Evolutionary conservation across 768 basidiomycete species (phyloP).

Genomic region (Boletellus ananas): DNA sequence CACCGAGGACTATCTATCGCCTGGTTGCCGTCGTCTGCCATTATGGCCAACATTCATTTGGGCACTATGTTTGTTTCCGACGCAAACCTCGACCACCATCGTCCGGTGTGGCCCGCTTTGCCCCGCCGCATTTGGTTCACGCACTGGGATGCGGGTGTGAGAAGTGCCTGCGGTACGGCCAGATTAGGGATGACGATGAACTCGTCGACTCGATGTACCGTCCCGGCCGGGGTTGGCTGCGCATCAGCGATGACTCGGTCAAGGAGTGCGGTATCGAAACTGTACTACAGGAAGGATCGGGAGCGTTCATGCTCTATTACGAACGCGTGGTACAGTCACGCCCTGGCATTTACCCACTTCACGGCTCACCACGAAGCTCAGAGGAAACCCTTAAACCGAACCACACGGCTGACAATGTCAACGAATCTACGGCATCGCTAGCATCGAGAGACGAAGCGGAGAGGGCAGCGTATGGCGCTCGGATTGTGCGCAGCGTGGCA

Average conservation of each 20-base stretch:
- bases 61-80: conserved; percentile 91
- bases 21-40: conserved; percentile 87
- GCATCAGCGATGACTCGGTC: conserved; percentile 84
- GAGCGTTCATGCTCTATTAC: conserved; percentile 91
- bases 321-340: conserved; percentile 57
- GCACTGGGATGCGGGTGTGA: conserved; percentile 47
- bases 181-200: conserved; percentile 56
- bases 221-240: conserved; percentile 74
- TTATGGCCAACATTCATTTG: conserved; percentile 88
- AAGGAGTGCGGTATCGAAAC: conserved; percentile 69
- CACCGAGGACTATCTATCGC: conserved; percentile 75
- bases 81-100: conserved; percentile 63
- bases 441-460: conserved; percentile 23
- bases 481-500: conserved; percentile 56
- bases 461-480: conserved; percentile 35
- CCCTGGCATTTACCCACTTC: conserved; percentile 32
- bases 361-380: conserved; percentile 44
- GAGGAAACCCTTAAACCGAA: conserved; percentile 66
- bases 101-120: conserved; percentile 37
- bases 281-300: conserved; percentile 70
- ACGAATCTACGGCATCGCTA: conserved; percentile 48
- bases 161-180: conserved; percentile 44
- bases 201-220: conserved; percentile 26
- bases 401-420: conserved; percentile 32
- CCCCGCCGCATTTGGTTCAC: conserved; percentile 38